Evolutionary conservation across 1,139 yeast species (phyloP).

Genomic region (Spathaspora sp.): DNA sequence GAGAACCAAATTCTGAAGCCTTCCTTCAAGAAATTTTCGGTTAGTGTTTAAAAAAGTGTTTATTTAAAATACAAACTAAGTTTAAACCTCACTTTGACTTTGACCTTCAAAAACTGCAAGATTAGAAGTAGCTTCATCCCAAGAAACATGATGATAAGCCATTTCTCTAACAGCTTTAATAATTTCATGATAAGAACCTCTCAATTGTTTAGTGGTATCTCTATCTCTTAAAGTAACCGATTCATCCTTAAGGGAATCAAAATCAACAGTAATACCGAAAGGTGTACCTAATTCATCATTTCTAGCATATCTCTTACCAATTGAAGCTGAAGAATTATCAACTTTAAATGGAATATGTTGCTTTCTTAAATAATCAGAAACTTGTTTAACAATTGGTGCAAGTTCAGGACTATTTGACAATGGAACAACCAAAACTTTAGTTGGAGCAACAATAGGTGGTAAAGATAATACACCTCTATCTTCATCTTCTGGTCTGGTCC

Average conservation of each 20-base stretch:
- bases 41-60: not conserved
- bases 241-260: slow-evolving; percentile 86
- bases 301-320: slow-evolving; percentile 98
- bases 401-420: slow-evolving; percentile 82
- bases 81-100: slow-evolving; percentile 20
- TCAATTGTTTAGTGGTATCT: slow-evolving; percentile 94
- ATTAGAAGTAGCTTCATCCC: slow-evolving; percentile 82
- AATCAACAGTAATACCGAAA: slow-evolving; percentile 96
- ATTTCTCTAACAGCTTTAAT: slow-evolving; percentile 76
- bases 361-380: slow-evolving; percentile 68
- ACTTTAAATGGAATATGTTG: slow-evolving; percentile 92
- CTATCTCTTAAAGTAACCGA: slow-evolving; percentile 97
- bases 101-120: slow-evolving; percentile 64
- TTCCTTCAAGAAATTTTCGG: slow-evolving; percentile 59
- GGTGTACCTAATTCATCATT: slow-evolving; percentile 99
- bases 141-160: slow-evolving; percentile 69
- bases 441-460: slow-evolving; percentile 96
- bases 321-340: slow-evolving; percentile 96
- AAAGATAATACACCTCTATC: slow-evolving; percentile 91
- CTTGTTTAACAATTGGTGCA: slow-evolving; percentile 70
- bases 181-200: slow-evolving; percentile 83
- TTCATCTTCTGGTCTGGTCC: slow-evolving; percentile 90
- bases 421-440: slow-evolving; percentile 94
- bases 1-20: slow-evolving; percentile 72
- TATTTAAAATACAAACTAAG: slow-evolving; percentile 1